These are phyloP conservation scores for Pinus taeda DNA, from an alignment of 75 land plant species.

Conservation along the genomic window DNA sequence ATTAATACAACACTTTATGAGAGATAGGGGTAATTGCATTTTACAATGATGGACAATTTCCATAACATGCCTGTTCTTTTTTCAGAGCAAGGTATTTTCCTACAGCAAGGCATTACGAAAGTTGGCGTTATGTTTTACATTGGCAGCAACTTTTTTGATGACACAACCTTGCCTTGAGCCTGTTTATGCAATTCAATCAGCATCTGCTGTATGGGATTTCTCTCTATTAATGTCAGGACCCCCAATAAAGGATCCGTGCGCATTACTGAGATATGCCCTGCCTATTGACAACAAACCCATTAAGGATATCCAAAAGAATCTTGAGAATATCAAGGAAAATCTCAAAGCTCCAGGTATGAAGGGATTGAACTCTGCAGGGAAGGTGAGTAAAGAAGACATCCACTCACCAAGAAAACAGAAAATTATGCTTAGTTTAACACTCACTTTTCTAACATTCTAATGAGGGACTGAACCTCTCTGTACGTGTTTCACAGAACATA, in stretches of 20 bases:
- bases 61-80: too few relatives aligned
- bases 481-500: conserved; percentile 40
- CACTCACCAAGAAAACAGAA: not conserved
- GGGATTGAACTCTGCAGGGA: conserved; percentile 75
- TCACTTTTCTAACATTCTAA: not conserved
- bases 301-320: conserved; percentile 88
- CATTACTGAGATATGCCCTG: conserved; percentile 86
- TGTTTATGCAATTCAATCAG: conserved; percentile 28
- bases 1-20: too few relatives aligned
- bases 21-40: too few relatives aligned
- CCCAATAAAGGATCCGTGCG: conserved; percentile 90
- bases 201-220: conserved; percentile 49
- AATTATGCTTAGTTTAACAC: not conserved
- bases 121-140: not conserved
- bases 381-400: conserved; percentile 39
- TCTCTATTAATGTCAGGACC: conserved; percentile 85
- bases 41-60: too few relatives aligned
- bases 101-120: too few relatives aligned
- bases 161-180: conserved; percentile 12
- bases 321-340: conserved; percentile 87
- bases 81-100: too few relatives aligned
- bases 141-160: not conserved
- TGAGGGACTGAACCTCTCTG: not conserved
- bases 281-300: conserved; percentile 91
- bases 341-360: conserved; percentile 80